Conservation (phyloP, 164 flowering plant genomes). For the Stephania japonica region DNA sequence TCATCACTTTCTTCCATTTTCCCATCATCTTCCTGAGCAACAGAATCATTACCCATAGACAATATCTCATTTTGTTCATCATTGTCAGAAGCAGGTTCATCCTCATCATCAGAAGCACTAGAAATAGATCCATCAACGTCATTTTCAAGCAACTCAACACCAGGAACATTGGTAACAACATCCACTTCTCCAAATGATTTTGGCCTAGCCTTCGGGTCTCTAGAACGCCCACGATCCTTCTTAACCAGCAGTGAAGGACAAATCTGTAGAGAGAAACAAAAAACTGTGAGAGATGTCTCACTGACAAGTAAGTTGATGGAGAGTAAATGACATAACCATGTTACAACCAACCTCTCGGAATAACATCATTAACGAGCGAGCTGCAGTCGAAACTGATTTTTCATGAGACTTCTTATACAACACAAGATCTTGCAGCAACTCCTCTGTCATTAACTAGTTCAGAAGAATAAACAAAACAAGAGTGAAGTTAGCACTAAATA, state of each 20-base stretch:
- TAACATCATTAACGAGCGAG: constrained; percentile 71
- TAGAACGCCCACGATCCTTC: constrained; percentile 89
- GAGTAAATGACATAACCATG: not conserved
- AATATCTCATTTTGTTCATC: constrained; percentile 19
- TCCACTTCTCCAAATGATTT: constrained; percentile 81
- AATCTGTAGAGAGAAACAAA: constrained; percentile 36
- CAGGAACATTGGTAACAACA: constrained; percentile 61
- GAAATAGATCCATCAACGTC: constrained; percentile 21
- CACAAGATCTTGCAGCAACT: constrained; percentile 93
- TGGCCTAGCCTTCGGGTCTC: constrained; percentile 73
- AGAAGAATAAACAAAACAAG: not conserved
- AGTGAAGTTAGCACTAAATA: not conserved
- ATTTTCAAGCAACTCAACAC: constrained; percentile 53
- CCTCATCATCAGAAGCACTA: constrained; percentile 27
- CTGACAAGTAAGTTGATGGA: not conserved
- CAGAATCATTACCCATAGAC: constrained; percentile 1
- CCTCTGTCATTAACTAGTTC: constrained; percentile 82
- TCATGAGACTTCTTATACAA: constrained; percentile 83
- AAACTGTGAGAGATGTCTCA: not conserved
- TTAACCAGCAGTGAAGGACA: constrained; percentile 81
- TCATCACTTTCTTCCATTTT: constrained; percentile 13
- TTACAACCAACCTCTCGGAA: constrained; percentile 64
- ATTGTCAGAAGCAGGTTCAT: constrained; percentile 15
- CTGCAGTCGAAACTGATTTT: constrained; percentile 78
- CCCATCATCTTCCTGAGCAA: constrained; percentile 5